Evolutionary conservation across 176 grass and related monocot species (phyloP), one percentile per base, ranked within the genome.

Genomic region (Neostapfia colusana): DNA sequence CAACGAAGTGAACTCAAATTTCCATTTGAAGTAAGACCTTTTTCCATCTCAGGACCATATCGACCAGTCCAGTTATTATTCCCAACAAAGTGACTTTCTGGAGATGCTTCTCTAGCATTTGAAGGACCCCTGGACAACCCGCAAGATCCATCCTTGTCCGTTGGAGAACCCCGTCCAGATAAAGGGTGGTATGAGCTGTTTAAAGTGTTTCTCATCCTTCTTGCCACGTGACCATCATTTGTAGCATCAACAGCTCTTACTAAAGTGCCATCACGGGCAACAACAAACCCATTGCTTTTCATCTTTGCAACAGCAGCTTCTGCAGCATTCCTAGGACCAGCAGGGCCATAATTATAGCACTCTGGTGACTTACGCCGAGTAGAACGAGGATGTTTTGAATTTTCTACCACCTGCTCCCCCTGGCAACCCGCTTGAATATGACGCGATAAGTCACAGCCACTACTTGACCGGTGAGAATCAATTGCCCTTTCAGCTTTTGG

Each of bases 221-320:
- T 67, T 43, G 69, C 49, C 53, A 83, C 37, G 18, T 58, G 81
- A 51, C 79, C 68, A 85, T 66, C 54, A 83, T 59, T 73, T 65
- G 79, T 71, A 59, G 68, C 61, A 81, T 84, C 91, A 63, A 50
- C 63, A 57, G 67, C 85, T 87, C 83, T 99, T 73, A 92, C 95
- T 77, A 99, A 77, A 58, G 95, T 99, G 73, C 95, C 95, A 94
- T 99, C 95, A 77, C 10, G 80, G 67, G 95, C 89, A 74, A 99
- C 95, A 65, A 99, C 89, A 88, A 99, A 99, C 34, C 95, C 95
- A 82, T 88, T 95, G 80, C 87, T 99, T 74, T 99, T 67, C 74
- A 99, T 93, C 79, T 99, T 99, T 58, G 92, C 92, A 15, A 90
- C 90, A 80, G 92, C 88, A 77, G 87, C 92, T 60, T 90, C 95